Conservation (phyloP, 768 basidiomycete genomes). For the Podaxis sp. region DNA sequence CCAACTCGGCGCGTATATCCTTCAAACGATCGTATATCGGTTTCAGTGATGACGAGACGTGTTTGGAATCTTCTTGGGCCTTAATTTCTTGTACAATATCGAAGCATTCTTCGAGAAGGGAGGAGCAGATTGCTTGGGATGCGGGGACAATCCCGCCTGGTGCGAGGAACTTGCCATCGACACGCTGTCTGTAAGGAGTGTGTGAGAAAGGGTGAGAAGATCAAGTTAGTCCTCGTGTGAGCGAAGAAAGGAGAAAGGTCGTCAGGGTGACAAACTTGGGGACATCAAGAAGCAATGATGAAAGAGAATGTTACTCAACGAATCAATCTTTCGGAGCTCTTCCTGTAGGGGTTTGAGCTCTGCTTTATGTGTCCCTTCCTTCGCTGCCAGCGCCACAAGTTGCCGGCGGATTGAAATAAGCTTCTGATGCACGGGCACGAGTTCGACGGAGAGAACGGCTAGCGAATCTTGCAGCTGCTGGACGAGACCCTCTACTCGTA, state of each 20-base stretch:
- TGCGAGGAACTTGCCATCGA: conserved; percentile 93
- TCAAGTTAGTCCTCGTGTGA: not conserved
- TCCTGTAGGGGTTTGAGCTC: conserved; percentile 89
- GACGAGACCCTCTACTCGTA: conserved; percentile 65
- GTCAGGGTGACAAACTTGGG: conserved; percentile 14
- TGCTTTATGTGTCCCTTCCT: conserved; percentile 77
- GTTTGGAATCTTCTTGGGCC: conserved; percentile 84
- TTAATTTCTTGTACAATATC: conserved; percentile 94
- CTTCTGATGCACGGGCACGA: conserved; percentile 86
- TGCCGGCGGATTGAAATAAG: conserved; percentile 86
- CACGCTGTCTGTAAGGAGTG: conserved; percentile 62
- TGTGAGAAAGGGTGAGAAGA: not conserved
- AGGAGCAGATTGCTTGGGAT: conserved; percentile 88
- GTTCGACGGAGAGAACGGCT: conserved; percentile 83
- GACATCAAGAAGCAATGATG: conserved; percentile 10
- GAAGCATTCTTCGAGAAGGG: conserved; percentile 94
- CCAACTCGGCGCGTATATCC: conserved; percentile 83
- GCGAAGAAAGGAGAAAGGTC: not conserved
- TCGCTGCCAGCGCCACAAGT: conserved; percentile 83
- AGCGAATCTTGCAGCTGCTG: conserved; percentile 78
- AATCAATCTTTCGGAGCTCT: conserved; percentile 93
- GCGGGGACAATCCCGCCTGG: conserved; percentile 86
- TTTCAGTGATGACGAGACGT: conserved; percentile 80
- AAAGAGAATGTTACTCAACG: conserved; percentile 61
- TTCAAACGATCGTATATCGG: conserved; percentile 91